Percentiles rank a stretch among this genome's conserved stretches.
Conservation (phyloP, 768 basidiomycete genomes). For the Clathrus columnatus region DNA sequence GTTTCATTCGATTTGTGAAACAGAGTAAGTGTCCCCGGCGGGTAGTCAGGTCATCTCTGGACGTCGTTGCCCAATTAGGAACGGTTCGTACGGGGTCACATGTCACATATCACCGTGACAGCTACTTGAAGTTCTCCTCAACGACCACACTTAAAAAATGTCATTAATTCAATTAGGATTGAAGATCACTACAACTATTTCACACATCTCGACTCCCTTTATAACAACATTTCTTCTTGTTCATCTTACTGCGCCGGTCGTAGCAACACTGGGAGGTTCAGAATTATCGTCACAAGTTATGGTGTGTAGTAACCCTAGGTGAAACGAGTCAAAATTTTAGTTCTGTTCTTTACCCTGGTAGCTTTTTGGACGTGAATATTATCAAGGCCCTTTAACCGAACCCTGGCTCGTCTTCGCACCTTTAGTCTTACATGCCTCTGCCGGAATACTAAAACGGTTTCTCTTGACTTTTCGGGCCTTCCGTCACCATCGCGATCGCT, state of each 20-base stretch:
- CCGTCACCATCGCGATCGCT: constrained; percentile 17
- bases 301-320: constrained; percentile 41
- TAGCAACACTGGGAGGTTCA: constrained; percentile 66
- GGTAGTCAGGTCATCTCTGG: too few species aligned
- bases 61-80: too few species aligned
- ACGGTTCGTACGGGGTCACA: too few species aligned
- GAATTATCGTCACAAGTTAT: constrained; percentile 60
- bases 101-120: too few species aligned
- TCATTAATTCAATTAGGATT: not conserved
- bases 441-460: constrained; percentile 53
- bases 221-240: constrained; percentile 67
- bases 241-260: constrained; percentile 68
- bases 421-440: constrained; percentile 51
- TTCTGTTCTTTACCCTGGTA: constrained; percentile 21
- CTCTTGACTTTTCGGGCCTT: constrained; percentile 29
- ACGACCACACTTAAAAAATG: not conserved
- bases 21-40: too few species aligned
- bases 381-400: constrained; percentile 61
- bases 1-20: too few species aligned
- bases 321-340: not conserved
- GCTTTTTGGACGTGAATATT: constrained; percentile 81
- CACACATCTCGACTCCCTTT: constrained; percentile 68
- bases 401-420: constrained; percentile 59
- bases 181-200: constrained; percentile 32
- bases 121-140: not conserved